Evolutionary conservation across 768 basidiomycete genomes (phyloP).

Genomic region (Mycena rosella): DNA sequence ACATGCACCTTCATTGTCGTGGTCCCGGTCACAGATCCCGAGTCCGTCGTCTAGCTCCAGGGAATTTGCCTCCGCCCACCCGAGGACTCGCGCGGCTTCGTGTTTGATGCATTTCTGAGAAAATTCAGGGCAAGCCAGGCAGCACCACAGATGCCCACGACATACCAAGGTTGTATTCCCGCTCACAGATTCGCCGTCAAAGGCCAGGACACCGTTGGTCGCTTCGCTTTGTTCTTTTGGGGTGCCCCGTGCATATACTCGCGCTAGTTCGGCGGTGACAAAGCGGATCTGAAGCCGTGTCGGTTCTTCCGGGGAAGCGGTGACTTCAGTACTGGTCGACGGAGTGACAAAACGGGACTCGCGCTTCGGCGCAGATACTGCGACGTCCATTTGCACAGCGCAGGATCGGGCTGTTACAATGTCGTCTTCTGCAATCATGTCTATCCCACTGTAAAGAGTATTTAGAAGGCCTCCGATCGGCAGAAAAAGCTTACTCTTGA

Average conservation of each 20-base stretch:
- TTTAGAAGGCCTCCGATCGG: background rate
- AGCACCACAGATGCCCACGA: background rate
- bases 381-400: background rate
- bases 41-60: slow-evolving; percentile 10
- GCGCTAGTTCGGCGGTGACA: slow-evolving; percentile 1
- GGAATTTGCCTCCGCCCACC: slow-evolving; percentile 3
- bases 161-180: slow-evolving; percentile 2
- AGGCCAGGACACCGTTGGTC: background rate
- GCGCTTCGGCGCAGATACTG: background rate
- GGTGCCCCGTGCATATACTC: background rate
- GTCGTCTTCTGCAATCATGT: slow-evolving; percentile 1
- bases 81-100: slow-evolving; percentile 38
- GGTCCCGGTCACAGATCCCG: slow-evolving; percentile 19
- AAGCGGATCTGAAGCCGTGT: background rate
- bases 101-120: slow-evolving; percentile 33
- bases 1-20: slow-evolving; percentile 29
- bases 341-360: background rate
- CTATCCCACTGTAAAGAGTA: background rate
- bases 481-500: slow-evolving; percentile 1
- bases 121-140: background rate
- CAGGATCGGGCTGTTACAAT: slow-evolving; percentile 2
- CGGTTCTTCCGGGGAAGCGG: background rate
- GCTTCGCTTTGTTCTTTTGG: slow-evolving; percentile 1
- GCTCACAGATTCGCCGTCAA: slow-evolving; percentile 15
- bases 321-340: background rate